These are phyloP conservation scores for Nicotiana undulata DNA, from an alignment of 257 asterid genomes.

Conservation along the genomic window DNA sequence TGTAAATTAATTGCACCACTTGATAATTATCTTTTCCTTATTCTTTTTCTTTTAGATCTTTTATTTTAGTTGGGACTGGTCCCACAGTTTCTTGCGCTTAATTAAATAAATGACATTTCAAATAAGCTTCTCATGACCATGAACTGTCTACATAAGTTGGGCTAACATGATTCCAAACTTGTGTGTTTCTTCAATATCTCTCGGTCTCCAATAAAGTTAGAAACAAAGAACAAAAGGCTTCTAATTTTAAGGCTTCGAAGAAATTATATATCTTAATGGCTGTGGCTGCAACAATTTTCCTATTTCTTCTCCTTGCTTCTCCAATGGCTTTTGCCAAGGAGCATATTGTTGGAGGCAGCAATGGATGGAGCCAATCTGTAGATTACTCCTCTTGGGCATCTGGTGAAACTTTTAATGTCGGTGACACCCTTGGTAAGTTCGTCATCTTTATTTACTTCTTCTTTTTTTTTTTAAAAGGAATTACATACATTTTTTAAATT, in stretches of 20 bases:
- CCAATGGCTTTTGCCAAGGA: constrained; percentile 31
- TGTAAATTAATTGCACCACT: no score
- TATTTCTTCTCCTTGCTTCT: constrained; percentile 27
- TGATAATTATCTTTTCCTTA: background rate
- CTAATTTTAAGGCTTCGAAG: background rate
- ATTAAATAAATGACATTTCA: no score
- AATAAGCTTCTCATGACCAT: no score
- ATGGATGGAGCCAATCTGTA: constrained; percentile 34
- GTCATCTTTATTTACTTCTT: background rate
- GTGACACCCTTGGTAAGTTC: constrained; percentile 49
- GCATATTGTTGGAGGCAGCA: constrained; percentile 40
- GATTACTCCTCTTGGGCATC: constrained; percentile 40
- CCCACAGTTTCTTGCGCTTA: no score
- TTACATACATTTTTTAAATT: background rate
- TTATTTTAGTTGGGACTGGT: no score
- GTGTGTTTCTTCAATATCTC: no score
- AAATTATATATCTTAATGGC: constrained; percentile 17
- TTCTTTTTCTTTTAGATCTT: no score
- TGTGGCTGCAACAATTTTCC: constrained; percentile 5
- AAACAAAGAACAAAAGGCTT: no score
- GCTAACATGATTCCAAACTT: no score
- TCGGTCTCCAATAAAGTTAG: no score
- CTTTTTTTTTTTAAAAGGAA: background rate
- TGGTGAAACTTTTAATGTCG: constrained; percentile 27
- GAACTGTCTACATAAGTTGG: no score